Conservation (phyloP, 2,329 filamentous ascomycete species). For the Davidsoniella eucalypti region DNA sequence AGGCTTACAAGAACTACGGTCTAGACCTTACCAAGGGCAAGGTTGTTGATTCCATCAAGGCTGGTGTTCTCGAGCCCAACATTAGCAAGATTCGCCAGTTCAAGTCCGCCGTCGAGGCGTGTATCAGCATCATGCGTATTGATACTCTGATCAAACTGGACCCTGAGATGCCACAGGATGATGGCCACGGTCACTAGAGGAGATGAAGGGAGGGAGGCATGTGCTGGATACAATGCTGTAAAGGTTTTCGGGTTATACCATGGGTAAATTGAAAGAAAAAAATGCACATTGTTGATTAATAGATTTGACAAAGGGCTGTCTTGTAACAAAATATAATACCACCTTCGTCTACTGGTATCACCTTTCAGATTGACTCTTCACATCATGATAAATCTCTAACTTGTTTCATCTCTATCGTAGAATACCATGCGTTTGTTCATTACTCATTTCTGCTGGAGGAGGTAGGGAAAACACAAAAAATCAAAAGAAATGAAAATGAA, state of each 20-base stretch:
- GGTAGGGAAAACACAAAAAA: not conserved
- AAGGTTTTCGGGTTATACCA: conserved; percentile 3
- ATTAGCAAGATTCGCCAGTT: conserved; percentile 97
- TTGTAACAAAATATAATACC: not conserved
- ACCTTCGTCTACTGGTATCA: not conserved
- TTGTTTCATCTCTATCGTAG: too few species aligned
- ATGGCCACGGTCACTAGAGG: conserved; percentile 67
- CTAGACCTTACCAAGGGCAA: conserved; percentile 79
- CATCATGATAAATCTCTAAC: not conserved
- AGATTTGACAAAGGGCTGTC: not conserved
- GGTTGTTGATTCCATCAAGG: conserved; percentile 85
- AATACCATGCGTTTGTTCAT: not conserved
- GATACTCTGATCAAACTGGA: conserved; percentile 98
- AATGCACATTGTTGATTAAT: conserved; percentile 11
- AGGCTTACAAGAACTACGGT: conserved; percentile 98
- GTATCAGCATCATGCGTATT: conserved; percentile 98
- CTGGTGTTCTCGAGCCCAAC: conserved; percentile 86
- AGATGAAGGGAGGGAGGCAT: not conserved
- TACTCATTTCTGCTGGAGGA: not conserved
- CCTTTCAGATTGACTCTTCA: conserved; percentile 7
- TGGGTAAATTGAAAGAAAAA: conserved; percentile 3
- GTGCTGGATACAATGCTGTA: not conserved
- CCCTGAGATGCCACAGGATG: conserved; percentile 63
- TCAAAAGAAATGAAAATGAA: not conserved
- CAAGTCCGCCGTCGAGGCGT: conserved; percentile 96